A percentile compares a stretch with the other conserved stretches of the same genome.
Evolutionary conservation across 768 basidiomycete species (phyloP).

Genomic region (Peribolospora baueri): DNA sequence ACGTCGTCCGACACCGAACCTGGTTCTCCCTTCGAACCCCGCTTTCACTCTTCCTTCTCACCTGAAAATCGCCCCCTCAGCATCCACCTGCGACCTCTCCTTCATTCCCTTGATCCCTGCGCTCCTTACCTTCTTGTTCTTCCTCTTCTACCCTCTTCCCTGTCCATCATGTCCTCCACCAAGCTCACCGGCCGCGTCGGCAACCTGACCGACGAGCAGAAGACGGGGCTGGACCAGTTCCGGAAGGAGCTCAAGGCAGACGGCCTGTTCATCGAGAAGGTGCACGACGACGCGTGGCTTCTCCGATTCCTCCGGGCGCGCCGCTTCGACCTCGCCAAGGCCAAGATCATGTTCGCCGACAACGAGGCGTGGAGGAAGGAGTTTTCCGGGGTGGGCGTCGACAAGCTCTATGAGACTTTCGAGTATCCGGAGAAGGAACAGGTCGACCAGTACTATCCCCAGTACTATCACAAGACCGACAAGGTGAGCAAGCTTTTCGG

Average conservation of each 20-base stretch:
- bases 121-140: too few relatives aligned
- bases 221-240: conserved; percentile 24
- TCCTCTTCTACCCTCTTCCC: too few relatives aligned
- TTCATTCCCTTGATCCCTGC: too few relatives aligned
- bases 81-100: too few relatives aligned
- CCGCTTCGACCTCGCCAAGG: conserved; percentile 60
- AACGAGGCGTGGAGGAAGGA: conserved; percentile 78
- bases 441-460: conserved; percentile 82
- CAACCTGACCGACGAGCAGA: conserved; percentile 11
- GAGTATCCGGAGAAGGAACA: conserved; percentile 56
- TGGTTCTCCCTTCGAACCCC: too few relatives aligned
- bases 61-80: too few relatives aligned
- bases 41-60: too few relatives aligned
- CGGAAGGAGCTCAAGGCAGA: conserved; percentile 37
- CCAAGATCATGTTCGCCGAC: conserved; percentile 59
- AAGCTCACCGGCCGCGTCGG: conserved; percentile 10
- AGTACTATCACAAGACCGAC: conserved; percentile 30
- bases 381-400: conserved; percentile 35
- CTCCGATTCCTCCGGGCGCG: conserved; percentile 72
- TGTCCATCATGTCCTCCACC: too few relatives aligned
- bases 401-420: conserved; percentile 55
- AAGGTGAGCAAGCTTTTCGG: background rate
- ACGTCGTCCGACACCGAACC: too few relatives aligned
- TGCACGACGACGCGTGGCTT: conserved; percentile 47
- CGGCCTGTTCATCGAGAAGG: conserved; percentile 34